A percentile compares a stretch with the other conserved stretches of the same genome.
Conservation (phyloP, 2,329 filamentous ascomycete genomes). For the Phoma sp. region DNA sequence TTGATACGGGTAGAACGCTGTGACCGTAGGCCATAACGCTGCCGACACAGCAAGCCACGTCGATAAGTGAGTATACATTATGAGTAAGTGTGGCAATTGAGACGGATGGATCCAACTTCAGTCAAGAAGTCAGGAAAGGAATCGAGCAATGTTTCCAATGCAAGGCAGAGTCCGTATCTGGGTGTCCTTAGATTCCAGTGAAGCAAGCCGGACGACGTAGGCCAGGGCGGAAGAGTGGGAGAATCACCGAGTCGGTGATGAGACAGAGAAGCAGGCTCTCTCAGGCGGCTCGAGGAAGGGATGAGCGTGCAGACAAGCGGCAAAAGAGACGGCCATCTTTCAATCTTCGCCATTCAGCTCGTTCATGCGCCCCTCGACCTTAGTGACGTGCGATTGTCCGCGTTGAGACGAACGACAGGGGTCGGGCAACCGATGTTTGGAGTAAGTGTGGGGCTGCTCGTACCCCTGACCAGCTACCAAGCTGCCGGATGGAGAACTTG, state of each 20-base stretch:
- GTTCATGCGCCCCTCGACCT: slow-evolving; percentile 4
- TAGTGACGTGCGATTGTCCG: slow-evolving; percentile 13
- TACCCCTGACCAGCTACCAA: slow-evolving; percentile 16
- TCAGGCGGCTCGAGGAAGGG: not conserved
- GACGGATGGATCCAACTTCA: slow-evolving; percentile 1
- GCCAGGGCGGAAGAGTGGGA: slow-evolving; percentile 9
- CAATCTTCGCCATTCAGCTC: not conserved
- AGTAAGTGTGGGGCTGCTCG: slow-evolving; percentile 1
- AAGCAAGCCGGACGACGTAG: slow-evolving; percentile 1
- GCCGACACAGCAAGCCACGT: slow-evolving; percentile 33
- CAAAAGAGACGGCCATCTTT: not conserved
- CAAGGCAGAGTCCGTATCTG: not conserved
- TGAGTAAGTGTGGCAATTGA: not conserved
- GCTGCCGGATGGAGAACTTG: slow-evolving; percentile 7
- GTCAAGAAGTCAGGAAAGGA: slow-evolving; percentile 9
- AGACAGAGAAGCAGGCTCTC: not conserved
- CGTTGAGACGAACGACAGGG: slow-evolving; percentile 16
- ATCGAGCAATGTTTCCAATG: not conserved
- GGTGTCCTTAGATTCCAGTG: slow-evolving; percentile 2
- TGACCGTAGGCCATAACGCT: slow-evolving; percentile 32
- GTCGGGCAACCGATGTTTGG: slow-evolving; percentile 2
- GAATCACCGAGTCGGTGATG: not conserved
- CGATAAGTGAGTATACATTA: slow-evolving; percentile 34
- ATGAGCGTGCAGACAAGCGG: not conserved
- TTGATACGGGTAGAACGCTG: slow-evolving; percentile 46